phyloP scores from a whole-genome alignment of 1,139 yeast species.

The Taiozyma sp. region DNA sequence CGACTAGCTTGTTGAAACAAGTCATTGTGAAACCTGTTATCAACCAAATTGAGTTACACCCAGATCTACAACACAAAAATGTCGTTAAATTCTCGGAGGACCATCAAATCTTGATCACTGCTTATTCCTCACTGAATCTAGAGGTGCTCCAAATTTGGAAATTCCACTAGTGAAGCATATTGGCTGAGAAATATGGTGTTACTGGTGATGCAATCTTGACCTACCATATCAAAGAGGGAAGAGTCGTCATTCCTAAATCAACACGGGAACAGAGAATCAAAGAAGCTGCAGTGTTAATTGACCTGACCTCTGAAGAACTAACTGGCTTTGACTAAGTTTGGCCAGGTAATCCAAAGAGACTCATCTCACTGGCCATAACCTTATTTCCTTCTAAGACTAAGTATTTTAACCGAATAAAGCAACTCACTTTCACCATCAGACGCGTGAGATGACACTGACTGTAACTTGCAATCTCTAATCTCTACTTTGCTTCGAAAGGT shows the following conservation, averaged over 20 bases:
- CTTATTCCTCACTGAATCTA: constrained; percentile 56
- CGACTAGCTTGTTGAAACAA: constrained; percentile 25
- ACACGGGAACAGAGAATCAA: constrained; percentile 29
- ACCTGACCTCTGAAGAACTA: constrained; percentile 38
- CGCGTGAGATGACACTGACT: no score
- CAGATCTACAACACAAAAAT: constrained; percentile 36
- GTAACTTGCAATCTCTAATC: no score
- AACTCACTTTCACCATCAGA: no score
- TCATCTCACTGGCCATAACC: constrained; percentile 10
- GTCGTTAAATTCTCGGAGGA: no score
- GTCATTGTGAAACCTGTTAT: constrained; percentile 60
- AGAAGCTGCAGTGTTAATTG: constrained; percentile 29
- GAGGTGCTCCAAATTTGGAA: constrained; percentile 45
- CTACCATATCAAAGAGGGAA: constrained; percentile 47
- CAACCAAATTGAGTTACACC: constrained; percentile 69
- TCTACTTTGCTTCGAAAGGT: no score
- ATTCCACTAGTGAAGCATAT: constrained; percentile 33
- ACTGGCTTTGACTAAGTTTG: constrained; percentile 35
- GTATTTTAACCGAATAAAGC: no score
- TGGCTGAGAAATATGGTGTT: constrained; percentile 41
- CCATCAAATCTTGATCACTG: constrained; percentile 17
- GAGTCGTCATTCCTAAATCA: constrained; percentile 52
- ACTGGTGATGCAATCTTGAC: constrained; percentile 42
- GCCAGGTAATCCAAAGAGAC: constrained; percentile 36
- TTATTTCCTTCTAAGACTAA: no score